Conservation (phyloP, 352 stramenopile genomes). For the Pythium volutum region DNA sequence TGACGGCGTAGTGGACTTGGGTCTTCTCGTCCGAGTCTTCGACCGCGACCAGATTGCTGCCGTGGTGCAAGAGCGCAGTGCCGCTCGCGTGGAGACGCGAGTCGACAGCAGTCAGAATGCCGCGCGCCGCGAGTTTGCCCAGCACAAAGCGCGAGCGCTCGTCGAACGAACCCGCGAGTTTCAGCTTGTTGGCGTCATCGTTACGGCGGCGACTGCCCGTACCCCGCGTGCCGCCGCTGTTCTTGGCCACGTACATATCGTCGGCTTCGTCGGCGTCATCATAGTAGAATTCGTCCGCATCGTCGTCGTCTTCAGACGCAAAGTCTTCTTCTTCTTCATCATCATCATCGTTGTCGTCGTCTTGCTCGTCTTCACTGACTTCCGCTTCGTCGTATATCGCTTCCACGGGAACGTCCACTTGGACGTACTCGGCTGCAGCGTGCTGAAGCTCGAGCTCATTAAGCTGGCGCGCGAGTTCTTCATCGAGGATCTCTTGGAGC, state of each 20-base stretch:
- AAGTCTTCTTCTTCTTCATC: slow-evolving; percentile 4
- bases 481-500: slow-evolving; percentile 69
- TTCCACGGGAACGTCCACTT: background rate
- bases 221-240: background rate
- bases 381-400: background rate
- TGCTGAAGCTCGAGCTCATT: slow-evolving; percentile 31
- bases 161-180: slow-evolving; percentile 18
- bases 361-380: background rate
- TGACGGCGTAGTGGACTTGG: slow-evolving; percentile 60
- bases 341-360: background rate
- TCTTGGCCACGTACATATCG: slow-evolving; percentile 22
- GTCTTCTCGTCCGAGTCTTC: slow-evolving; percentile 35
- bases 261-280: slow-evolving; percentile 26
- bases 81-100: slow-evolving; percentile 55
- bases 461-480: slow-evolving; percentile 48
- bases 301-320: slow-evolving; percentile 1
- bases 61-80: slow-evolving; percentile 49
- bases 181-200: slow-evolving; percentile 4
- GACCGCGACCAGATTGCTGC: slow-evolving; percentile 37
- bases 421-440: background rate
- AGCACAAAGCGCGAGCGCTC: slow-evolving; percentile 23
- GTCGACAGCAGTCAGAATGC: slow-evolving; percentile 36
- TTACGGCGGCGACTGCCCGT: slow-evolving; percentile 5
- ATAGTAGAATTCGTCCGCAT: slow-evolving; percentile 6
- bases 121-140: slow-evolving; percentile 13